These are phyloP conservation scores for Aureobasidium sp. DNA, from an alignment of 2,329 filamentous ascomycete genomes.

Conservation along the genomic window DNA sequence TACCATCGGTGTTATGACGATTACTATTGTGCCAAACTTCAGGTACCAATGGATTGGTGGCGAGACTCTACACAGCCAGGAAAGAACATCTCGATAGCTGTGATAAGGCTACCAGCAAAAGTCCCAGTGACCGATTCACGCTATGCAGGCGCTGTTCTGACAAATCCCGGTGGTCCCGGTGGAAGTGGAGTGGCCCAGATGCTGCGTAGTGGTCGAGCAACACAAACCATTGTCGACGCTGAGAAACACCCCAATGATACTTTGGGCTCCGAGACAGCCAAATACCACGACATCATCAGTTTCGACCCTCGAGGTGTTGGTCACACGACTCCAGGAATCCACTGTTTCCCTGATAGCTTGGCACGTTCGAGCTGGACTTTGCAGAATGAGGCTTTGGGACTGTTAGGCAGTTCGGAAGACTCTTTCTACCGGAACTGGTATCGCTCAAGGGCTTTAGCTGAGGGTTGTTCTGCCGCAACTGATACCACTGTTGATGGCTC, in stretches of 20 bases:
- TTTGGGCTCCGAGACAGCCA: slow-evolving; percentile 17
- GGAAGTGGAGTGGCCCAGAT: slow-evolving; percentile 35
- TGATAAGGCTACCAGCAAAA: slow-evolving; percentile 40
- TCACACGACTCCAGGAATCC: slow-evolving; percentile 27
- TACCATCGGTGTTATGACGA: slow-evolving; percentile 34
- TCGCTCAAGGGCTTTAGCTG: slow-evolving; percentile 30
- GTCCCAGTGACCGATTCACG: slow-evolving; percentile 34
- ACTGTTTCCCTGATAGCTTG: slow-evolving; percentile 30
- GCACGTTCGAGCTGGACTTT: slow-evolving; percentile 27
- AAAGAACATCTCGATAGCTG: slow-evolving; percentile 37
- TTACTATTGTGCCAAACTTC: slow-evolving; percentile 42
- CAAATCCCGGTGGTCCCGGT: slow-evolving; percentile 41
- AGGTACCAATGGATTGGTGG: slow-evolving; percentile 42
- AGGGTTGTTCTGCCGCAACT: slow-evolving; percentile 18
- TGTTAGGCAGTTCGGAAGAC: slow-evolving; percentile 34
- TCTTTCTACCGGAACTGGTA: slow-evolving; percentile 34
- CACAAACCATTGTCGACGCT: slow-evolving; percentile 32
- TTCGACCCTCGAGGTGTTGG: slow-evolving; percentile 38
- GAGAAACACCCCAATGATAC: background rate
- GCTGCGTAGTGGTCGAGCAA: slow-evolving; percentile 26
- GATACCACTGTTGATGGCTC: slow-evolving; percentile 5
- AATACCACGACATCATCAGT: slow-evolving; percentile 32
- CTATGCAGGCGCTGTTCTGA: slow-evolving; percentile 41
- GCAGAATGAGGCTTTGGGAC: slow-evolving; percentile 29
- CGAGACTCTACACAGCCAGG: slow-evolving; percentile 21